These are phyloP conservation scores for Vigna nakashimae DNA, from an alignment of 306 rosid species.

Conservation along the genomic window DNA sequence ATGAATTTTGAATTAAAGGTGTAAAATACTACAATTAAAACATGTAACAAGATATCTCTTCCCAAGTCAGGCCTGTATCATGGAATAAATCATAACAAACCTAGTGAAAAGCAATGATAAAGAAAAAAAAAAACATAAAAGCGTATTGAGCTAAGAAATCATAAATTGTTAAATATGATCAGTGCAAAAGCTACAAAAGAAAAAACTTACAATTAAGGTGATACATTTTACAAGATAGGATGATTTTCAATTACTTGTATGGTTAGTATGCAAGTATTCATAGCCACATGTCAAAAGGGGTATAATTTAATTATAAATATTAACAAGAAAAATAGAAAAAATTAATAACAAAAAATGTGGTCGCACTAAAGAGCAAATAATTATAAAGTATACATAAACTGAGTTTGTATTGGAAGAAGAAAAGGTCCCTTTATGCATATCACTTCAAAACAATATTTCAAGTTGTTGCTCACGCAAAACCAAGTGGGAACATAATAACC, in stretches of 20 bases:
- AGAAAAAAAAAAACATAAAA: conserved; percentile 4
- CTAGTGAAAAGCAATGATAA: not conserved
- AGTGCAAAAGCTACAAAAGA: conserved; percentile 19
- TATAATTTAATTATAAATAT: conserved; percentile 23
- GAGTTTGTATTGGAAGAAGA: conserved; percentile 30
- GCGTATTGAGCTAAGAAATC: conserved; percentile 9
- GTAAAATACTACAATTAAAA: conserved; percentile 20
- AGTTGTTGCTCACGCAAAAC: conserved; percentile 28
- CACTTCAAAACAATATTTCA: conserved; percentile 34
- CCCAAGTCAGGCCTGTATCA: conserved; percentile 19
- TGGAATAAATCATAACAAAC: conserved; percentile 12
- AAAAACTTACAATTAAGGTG: conserved; percentile 21
- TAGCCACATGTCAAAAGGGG: conserved; percentile 34
- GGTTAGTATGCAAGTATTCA: conserved; percentile 18
- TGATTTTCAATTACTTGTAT: conserved; percentile 18
- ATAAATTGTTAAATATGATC: conserved; percentile 21
- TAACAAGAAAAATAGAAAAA: conserved; percentile 16
- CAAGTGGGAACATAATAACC: conserved; percentile 31
- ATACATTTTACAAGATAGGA: conserved; percentile 25
- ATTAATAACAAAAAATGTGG: conserved; percentile 30
- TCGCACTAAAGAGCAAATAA: conserved; percentile 25
- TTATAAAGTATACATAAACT: conserved; percentile 32
- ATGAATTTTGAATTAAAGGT: conserved; percentile 11
- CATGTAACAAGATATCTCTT: conserved; percentile 21
- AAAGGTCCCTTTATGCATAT: conserved; percentile 14